Evolutionary conservation across 345 rosid genomes (phyloP).

Genomic region (Salix koriyanagi): DNA sequence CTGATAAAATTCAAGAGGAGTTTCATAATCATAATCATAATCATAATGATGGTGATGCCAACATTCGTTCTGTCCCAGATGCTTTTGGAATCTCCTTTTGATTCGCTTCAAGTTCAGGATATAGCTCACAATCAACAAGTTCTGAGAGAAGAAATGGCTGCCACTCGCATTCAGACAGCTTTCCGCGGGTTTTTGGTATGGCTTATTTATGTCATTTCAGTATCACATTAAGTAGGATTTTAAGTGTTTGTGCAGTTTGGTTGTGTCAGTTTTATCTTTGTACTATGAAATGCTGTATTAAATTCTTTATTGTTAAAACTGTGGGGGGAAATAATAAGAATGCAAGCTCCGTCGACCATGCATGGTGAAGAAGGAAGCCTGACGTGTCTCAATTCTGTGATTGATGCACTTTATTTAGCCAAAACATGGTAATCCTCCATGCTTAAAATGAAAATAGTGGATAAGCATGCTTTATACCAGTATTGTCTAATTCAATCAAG

Average conservation of each 20-base stretch:
- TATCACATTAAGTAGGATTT: neutral
- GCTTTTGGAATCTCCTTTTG: conserved; percentile 50
- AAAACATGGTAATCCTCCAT: neutral
- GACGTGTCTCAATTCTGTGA: neutral
- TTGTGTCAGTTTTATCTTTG: neutral
- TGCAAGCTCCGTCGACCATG: neutral
- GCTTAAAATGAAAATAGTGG: neutral
- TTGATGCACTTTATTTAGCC: neutral
- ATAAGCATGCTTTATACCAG: neutral
- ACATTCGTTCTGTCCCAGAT: conserved; percentile 30
- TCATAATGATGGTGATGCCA: conserved; percentile 33
- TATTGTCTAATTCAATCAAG: neutral
- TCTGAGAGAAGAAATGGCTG: conserved; percentile 61
- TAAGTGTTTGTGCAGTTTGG: neutral
- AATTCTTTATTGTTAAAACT: neutral
- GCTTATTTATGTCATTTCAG: neutral
- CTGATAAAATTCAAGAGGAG: conserved; percentile 48
- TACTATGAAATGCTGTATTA: neutral
- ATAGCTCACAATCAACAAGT: conserved; percentile 37
- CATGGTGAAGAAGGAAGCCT: neutral
- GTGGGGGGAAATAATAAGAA: neutral
- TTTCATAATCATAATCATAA: conserved; percentile 41
- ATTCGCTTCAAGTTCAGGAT: conserved; percentile 48
- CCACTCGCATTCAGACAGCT: conserved; percentile 81
- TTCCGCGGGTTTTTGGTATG: conserved; percentile 94